Conservation (phyloP, 2,329 filamentous ascomycete genomes). For the Aspergillus spinulosporus region DNA sequence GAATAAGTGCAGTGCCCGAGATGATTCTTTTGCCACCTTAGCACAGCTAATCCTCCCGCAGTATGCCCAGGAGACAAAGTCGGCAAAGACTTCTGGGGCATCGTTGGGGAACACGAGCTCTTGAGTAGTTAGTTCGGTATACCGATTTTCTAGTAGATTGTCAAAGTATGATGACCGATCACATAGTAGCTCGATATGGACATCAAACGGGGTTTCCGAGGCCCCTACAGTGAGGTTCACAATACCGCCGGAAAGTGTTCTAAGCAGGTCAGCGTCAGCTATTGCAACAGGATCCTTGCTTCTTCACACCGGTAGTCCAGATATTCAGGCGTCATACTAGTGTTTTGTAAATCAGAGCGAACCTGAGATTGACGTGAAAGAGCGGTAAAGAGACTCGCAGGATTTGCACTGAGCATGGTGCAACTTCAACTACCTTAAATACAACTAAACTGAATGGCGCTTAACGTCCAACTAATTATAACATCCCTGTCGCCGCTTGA, state of each 20-base stretch:
- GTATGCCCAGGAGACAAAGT: not conserved
- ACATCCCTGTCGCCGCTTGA: no score
- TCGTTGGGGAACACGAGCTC: not conserved
- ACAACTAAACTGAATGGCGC: no score
- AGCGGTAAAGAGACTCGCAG: no score
- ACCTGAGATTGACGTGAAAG: no score
- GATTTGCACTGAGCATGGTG: no score
- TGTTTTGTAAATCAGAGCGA: not conserved
- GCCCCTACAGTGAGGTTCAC: not conserved
- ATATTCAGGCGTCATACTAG: no score
- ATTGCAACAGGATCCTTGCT: not conserved
- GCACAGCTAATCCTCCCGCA: not conserved
- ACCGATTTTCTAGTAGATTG: not conserved
- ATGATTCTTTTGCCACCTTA: not conserved
- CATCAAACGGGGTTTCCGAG: not conserved
- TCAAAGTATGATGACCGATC: slow-evolving; percentile 7
- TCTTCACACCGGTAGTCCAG: no score
- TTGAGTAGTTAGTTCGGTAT: not conserved
- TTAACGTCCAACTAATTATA: no score
- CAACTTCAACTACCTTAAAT: no score
- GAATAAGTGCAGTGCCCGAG: not conserved
- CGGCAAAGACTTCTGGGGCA: not conserved
- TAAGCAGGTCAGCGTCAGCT: not conserved
- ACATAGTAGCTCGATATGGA: slow-evolving; percentile 8
- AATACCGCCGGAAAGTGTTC: slow-evolving; percentile 1